A percentile compares a stretch with the other conserved stretches of the same genome.
Conservation (phyloP, 1,139 yeast species). For the Geotrichum reessii region DNA sequence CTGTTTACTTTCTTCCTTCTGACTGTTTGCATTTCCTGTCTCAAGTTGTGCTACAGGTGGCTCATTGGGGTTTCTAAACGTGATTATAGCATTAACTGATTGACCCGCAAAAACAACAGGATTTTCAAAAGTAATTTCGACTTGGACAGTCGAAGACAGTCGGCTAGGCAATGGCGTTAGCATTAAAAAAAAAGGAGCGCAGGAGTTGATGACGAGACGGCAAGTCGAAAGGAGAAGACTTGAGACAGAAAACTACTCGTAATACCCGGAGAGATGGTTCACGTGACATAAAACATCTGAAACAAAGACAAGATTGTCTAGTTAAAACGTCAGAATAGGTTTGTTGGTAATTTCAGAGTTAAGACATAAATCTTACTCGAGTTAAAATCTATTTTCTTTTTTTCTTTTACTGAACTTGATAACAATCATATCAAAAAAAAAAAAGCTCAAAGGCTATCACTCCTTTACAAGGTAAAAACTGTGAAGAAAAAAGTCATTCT, state of each 20-base stretch:
- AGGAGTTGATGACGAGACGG: neutral
- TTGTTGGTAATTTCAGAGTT: no score
- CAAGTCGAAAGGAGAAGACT: neutral
- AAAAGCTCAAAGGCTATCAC: no score
- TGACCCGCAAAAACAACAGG: constrained; percentile 43
- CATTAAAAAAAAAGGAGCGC: neutral
- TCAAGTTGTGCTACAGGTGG: constrained; percentile 12
- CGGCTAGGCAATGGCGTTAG: constrained; percentile 4
- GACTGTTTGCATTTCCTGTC: neutral
- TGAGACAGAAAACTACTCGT: neutral
- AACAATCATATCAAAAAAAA: no score
- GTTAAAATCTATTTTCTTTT: no score
- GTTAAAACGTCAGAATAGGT: no score
- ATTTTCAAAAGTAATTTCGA: constrained; percentile 38
- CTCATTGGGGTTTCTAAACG: constrained; percentile 29
- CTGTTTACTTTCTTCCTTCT: neutral
- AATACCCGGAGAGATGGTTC: neutral
- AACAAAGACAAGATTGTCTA: no score
- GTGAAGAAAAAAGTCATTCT: no score
- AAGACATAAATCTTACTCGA: no score
- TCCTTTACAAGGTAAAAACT: no score
- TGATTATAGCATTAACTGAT: constrained; percentile 31
- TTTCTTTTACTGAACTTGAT: no score
- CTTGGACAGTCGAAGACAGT: constrained; percentile 26
- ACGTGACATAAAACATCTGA: neutral